Percentiles rank a stretch among this genome's conserved stretches.
Evolutionary conservation across 441 rosid species (phyloP).

Genomic region (Euphorbia celastroides): DNA sequence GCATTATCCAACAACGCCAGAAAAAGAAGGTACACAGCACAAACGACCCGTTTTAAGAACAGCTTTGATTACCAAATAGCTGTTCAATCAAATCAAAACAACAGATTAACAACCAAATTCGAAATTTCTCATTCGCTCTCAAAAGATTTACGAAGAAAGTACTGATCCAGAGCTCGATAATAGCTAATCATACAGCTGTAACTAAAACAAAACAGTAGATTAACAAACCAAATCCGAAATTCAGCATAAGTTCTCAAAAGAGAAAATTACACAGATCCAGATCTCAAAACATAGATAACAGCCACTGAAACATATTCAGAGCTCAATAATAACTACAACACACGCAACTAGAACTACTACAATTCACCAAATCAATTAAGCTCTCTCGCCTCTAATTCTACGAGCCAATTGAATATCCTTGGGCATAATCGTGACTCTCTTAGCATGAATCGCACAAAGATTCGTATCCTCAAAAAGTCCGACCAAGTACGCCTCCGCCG

Average conservation of each 20-base stretch:
- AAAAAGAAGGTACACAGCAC: too few species aligned
- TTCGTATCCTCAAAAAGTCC: slow-evolving; percentile 56
- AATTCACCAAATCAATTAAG: slow-evolving; percentile 15
- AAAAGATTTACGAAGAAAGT: slow-evolving; percentile 7
- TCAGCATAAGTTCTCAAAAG: neutral
- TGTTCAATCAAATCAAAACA: too few species aligned
- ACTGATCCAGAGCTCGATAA: too few species aligned
- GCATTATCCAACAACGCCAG: neutral
- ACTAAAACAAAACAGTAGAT: too few species aligned
- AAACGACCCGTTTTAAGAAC: neutral
- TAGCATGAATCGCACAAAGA: slow-evolving; percentile 50
- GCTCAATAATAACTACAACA: neutral
- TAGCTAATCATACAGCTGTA: too few species aligned
- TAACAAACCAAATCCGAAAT: neutral
- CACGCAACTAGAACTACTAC: too few species aligned
- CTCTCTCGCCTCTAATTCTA: slow-evolving; percentile 57
- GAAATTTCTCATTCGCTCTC: neutral
- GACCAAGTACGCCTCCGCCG: slow-evolving; percentile 49
- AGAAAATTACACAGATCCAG: neutral
- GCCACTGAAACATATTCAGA: neutral
- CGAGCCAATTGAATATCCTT: slow-evolving; percentile 54
- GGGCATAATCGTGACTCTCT: slow-evolving; percentile 59
- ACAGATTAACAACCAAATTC: neutral
- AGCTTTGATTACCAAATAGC: neutral
- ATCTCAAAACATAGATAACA: neutral